Conservation (phyloP, 441 rosid genomes). For the Mallotus japonicus region DNA sequence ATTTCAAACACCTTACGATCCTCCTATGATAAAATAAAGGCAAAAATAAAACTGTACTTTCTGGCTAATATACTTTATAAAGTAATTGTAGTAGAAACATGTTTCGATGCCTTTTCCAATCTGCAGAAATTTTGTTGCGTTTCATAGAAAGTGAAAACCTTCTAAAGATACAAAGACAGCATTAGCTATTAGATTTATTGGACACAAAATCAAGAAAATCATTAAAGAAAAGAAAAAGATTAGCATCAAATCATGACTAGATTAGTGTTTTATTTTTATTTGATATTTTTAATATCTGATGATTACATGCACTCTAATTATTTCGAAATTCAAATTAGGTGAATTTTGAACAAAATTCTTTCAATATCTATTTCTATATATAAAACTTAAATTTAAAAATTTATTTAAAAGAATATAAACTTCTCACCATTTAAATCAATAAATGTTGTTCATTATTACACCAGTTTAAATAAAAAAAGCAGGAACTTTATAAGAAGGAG, state of each 20-base stretch:
- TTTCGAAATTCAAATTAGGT: too few species aligned
- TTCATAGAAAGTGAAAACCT: background rate
- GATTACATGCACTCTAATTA: background rate
- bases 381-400: too few species aligned
- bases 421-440: too few species aligned
- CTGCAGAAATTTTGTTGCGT: background rate
- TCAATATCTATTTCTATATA: too few species aligned
- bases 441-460: background rate
- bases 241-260: background rate
- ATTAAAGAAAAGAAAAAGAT: background rate
- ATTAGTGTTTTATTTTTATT: background rate
- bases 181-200: too few species aligned
- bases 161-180: background rate
- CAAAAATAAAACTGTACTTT: too few species aligned
- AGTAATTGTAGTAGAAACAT: background rate
- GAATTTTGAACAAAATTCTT: too few species aligned
- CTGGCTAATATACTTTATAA: background rate
- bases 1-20: too few species aligned
- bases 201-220: background rate
- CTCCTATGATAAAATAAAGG: too few species aligned
- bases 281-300: background rate
- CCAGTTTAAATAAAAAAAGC: background rate
- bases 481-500: too few species aligned
- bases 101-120: background rate
- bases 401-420: too few species aligned